Percentiles rank a stretch among this genome's conserved stretches.
Evolutionary conservation across 2,329 filamentous ascomycete genomes (phyloP).

Genomic region (Alternaria tenuissima): DNA sequence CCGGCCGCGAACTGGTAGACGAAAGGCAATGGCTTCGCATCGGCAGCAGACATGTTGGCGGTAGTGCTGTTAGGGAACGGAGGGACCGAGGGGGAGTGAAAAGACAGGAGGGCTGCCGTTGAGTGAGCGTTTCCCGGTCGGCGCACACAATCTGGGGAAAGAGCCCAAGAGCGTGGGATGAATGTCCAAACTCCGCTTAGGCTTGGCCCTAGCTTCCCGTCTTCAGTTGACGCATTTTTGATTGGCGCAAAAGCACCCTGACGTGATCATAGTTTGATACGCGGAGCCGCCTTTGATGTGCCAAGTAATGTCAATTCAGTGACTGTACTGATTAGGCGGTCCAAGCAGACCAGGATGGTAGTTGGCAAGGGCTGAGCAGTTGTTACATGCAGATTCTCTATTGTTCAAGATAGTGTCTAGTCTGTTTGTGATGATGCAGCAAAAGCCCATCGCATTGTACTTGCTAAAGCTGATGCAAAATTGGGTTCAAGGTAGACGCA

Average conservation of each 20-base stretch:
- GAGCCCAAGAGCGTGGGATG: conserved; percentile 38
- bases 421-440: background rate
- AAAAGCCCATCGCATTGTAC: no score
- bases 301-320: conserved; percentile 11
- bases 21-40: conserved; percentile 82
- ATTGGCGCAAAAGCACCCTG: conserved; percentile 21
- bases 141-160: conserved; percentile 42
- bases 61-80: conserved; percentile 18
- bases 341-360: background rate
- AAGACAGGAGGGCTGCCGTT: conserved; percentile 25
- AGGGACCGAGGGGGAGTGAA: conserved; percentile 14
- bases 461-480: background rate
- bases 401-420: no score
- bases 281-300: background rate
- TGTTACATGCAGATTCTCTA: background rate
- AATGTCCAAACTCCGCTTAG: conserved; percentile 19
- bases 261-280: background rate
- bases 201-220: conserved; percentile 28
- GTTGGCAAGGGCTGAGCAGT: background rate
- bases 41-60: conserved; percentile 56
- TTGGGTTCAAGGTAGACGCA: background rate
- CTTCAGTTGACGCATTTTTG: conserved; percentile 26
- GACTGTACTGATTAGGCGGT: conserved; percentile 5
- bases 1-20: conserved; percentile 95
- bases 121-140: conserved; percentile 20